Base-by-base conservation (phyloP, 345 rosid species). In the Linum usitatissimum region DNA sequence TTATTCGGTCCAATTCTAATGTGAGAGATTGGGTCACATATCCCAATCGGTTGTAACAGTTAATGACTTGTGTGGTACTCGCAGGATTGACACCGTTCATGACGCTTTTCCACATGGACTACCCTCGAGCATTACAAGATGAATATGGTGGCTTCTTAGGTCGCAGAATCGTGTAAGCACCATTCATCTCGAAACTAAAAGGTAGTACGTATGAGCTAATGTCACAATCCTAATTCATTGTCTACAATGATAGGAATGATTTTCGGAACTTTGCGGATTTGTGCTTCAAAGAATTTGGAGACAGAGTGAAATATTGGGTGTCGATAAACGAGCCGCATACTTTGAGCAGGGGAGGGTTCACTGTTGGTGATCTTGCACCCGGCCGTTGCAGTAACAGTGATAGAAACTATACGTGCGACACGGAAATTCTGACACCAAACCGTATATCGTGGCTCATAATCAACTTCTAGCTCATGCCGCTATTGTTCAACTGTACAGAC, bases 261-360 rank as follows among this genome's bases (percentile, higher is more conserved):
- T 81, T 71, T 28, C 65, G 66, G 0, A 77, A 76, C 30, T 81
- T 68, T 63, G 80, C 73, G 8, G 83, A 81, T 21, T 36, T 81
- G 13, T 81, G 81, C 63, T 81, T 81, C 63, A 60, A 74, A 64
- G 62, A 6, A 53, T 81, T 74, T 59, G 85, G 81, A 15, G 81
- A 72, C 53, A 76, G 80, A 74, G 83, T 81, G 18, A 81, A 78
- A 55, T 72, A 78, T 30, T 81, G 85, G 85, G 57, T 69, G 48
- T 73, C 80, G 8, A 1, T 81, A 20, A 81, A 81, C 20, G 85
- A 81, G 63, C 85, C 83, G 6, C 64, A 72, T 17, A 70, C 68
- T 53, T 72, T 70, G 53, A 59, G 64, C 6, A 6, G 28, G 5
- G 21, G 15, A 18, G 73, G 73, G 0, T 69, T 63, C 40, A 58